Base-by-base conservation (phyloP, 306 rosid species). In the Malus orientalis region DNA sequence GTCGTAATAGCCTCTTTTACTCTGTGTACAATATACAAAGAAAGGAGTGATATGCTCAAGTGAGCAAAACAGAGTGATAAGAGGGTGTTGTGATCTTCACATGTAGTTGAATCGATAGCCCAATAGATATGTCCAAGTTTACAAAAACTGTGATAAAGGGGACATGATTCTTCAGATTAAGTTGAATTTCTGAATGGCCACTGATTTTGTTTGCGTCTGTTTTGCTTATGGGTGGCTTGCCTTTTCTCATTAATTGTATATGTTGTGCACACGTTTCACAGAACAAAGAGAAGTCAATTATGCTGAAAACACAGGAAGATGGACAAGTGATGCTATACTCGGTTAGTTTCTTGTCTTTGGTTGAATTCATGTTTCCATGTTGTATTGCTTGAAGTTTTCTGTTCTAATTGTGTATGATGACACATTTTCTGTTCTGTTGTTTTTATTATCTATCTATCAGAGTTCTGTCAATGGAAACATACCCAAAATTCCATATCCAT, bases 291-390 rank as follows among this genome's bases (percentile, higher is more conserved):
- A 91, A 88, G 81, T 92, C 98, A 1, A 87, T 90, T 76, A 65
- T 83, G 32, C 74, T 96, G 84, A 96, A 96, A 85, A 90, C 99
- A 18, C 86, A 92, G 93, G 97, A 96, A 86, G 99, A 96, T 78
- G 99, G 99, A 27, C 96, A 91, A 83, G 89, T 86, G 40, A 85
- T 84, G 83, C 78, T 92, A 12, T 81, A 73, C 69, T 75, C 76
- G 49, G 84, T 83, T 62, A 78, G 78, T 83, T 71, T 77, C 63
- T 82, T 58, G 14, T 73, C 69, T 70, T 30, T 20, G 70, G 76
- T 76, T 75, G 65, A 67, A 53, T 76, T 55, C 53, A 27, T 58
- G 57, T 14, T 44, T n/a, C 27, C n/a, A 73, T 65, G 33, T 29
- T 22, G 68, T 67, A 68, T 72, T 67, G 67, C 51, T 70, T 68